phyloP scores from a whole-genome alignment of 768 basidiomycete genomes.

The Russula earlei region DNA sequence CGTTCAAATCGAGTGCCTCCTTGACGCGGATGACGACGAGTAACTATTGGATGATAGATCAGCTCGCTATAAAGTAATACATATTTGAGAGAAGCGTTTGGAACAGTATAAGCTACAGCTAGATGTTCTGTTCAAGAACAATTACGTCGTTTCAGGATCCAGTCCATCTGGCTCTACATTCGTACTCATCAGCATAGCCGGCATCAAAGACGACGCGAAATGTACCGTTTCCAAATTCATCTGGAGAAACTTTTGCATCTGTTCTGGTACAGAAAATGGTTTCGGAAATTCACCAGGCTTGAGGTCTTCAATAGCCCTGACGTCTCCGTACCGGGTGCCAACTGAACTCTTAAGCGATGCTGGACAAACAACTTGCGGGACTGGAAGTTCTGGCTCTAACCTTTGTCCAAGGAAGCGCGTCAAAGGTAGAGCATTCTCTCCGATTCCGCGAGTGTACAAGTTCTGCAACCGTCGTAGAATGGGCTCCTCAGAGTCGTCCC shows the following conservation, averaged over 20 bases:
- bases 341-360: slow-evolving; percentile 1
- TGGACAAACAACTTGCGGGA: slow-evolving; percentile 9
- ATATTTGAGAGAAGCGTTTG: neutral
- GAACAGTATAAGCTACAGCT: neutral
- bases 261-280: slow-evolving; percentile 11
- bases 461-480: slow-evolving; percentile 6
- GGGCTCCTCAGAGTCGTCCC: slow-evolving; percentile 5
- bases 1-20: neutral
- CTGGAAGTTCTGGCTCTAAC: slow-evolving; percentile 14
- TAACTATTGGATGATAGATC: neutral
- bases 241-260: slow-evolving; percentile 8
- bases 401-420: slow-evolving; percentile 14
- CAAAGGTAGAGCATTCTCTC: slow-evolving; percentile 1
- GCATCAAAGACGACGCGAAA: neutral
- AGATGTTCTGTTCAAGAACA: neutral
- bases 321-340: slow-evolving; percentile 9
- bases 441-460: slow-evolving; percentile 10
- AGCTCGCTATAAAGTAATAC: neutral
- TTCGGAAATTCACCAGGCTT: slow-evolving; percentile 12
- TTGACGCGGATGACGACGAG: neutral
- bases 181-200: neutral
- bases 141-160: slow-evolving; percentile 14
- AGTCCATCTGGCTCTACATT: slow-evolving; percentile 15
- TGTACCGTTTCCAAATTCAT: slow-evolving; percentile 9
- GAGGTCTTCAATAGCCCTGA: slow-evolving; percentile 8